These are phyloP conservation scores for Globisporangium nagaii DNA, from an alignment of 352 stramenopile genomes.

Conservation along the genomic window DNA sequence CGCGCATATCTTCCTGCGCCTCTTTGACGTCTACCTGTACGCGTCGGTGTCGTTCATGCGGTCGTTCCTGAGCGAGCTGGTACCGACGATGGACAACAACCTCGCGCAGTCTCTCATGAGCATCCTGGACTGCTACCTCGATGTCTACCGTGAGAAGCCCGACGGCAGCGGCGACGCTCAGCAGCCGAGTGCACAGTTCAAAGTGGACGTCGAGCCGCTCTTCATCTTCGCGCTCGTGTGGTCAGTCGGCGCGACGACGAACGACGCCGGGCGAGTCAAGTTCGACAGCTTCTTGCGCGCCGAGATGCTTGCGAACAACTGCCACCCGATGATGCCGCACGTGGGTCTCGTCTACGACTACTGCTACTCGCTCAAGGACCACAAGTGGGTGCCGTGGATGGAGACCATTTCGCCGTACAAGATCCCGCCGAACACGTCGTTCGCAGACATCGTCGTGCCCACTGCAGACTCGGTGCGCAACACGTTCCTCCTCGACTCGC, in stretches of 20 bases:
- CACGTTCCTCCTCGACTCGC: slow-evolving; percentile 86
- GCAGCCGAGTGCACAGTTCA: slow-evolving; percentile 61
- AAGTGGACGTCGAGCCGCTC: slow-evolving; percentile 71
- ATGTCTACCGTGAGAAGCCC: slow-evolving; percentile 55
- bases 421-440: slow-evolving; percentile 63
- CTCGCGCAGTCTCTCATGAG: slow-evolving; percentile 90
- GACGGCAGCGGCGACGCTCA: slow-evolving; percentile 37
- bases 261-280: slow-evolving; percentile 71
- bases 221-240: slow-evolving; percentile 93
- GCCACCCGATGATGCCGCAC: slow-evolving; percentile 43
- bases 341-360: slow-evolving; percentile 89
- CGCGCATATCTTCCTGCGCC: slow-evolving; percentile 45
- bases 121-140: slow-evolving; percentile 88
- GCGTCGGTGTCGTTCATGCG: slow-evolving; percentile 83
- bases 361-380: slow-evolving; percentile 79
- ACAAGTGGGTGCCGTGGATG: slow-evolving; percentile 93
- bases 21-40: slow-evolving; percentile 92
- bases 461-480: slow-evolving; percentile 92
- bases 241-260: slow-evolving; percentile 90
- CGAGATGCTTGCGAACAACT: slow-evolving; percentile 76
- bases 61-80: slow-evolving; percentile 81
- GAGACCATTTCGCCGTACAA: slow-evolving; percentile 86
- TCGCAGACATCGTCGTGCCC: slow-evolving; percentile 91
- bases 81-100: slow-evolving; percentile 93
- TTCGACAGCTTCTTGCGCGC: slow-evolving; percentile 89